Evolutionary conservation across 1,139 yeast genomes (phyloP).

Genomic region (Lodderomyces oxycetoniae): DNA sequence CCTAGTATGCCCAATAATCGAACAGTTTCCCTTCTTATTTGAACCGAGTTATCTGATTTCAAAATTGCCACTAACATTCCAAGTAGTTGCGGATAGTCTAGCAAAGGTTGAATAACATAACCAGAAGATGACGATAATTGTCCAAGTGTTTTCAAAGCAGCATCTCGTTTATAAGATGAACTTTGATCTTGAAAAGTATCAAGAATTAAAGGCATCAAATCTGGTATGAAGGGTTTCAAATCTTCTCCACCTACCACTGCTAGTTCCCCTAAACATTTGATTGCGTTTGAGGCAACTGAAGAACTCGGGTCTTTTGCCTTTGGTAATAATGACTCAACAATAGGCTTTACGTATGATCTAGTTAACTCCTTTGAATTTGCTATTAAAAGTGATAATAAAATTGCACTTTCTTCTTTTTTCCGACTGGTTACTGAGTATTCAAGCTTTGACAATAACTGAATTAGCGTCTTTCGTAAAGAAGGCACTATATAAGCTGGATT

Average conservation of each 20-base stretch:
- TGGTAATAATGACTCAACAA: conserved; percentile 76
- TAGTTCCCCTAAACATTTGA: conserved; percentile 85
- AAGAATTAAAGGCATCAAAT: conserved; percentile 80
- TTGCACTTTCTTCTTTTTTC: conserved; percentile 84
- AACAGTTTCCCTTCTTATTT: conserved; percentile 81
- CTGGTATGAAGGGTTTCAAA: conserved; percentile 64
- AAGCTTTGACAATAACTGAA: conserved; percentile 78
- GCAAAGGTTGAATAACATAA: conserved; percentile 87
- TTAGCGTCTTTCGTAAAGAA: conserved; percentile 75
- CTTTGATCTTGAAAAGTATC: conserved; percentile 92
- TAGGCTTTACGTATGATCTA: conserved; percentile 85
- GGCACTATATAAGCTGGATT: conserved; percentile 98
- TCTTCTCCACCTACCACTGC: conserved; percentile 88
- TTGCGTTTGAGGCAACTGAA: conserved; percentile 80
- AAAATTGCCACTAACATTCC: conserved; percentile 78
- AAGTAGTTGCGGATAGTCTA: conserved; percentile 85
- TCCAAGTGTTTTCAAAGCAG: conserved; percentile 83
- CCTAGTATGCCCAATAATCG: conserved; percentile 88
- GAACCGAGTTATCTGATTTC: conserved; percentile 70
- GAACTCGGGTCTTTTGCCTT: conserved; percentile 70
- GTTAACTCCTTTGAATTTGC: conserved; percentile 75
- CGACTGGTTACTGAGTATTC: conserved; percentile 75
- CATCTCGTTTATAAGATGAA: conserved; percentile 78
- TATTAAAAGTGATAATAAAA: conserved; percentile 66
- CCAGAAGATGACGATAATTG: conserved; percentile 89